Percentiles rank a stretch among this genome's conserved stretches.
phyloP scores from a whole-genome alignment of 495 filamentous ascomycete species.

The Aspergillus avenaceus region DNA sequence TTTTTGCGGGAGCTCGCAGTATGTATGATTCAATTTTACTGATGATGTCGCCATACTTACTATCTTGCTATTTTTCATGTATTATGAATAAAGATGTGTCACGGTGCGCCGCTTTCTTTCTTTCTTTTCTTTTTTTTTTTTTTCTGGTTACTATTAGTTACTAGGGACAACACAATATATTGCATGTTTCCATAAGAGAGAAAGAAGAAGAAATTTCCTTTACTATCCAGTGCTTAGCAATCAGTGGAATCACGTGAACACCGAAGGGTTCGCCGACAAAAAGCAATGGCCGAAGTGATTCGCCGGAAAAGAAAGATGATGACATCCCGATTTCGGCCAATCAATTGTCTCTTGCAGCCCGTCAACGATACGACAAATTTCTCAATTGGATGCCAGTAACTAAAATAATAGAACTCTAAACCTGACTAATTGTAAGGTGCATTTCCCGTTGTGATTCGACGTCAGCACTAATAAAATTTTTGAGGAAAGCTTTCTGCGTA shows the following conservation, averaged over 20 bases:
- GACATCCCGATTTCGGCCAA: background rate
- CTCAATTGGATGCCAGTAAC: background rate
- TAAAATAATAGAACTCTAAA: too few species aligned
- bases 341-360: too few species aligned
- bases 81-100: conserved; percentile 2
- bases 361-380: too few species aligned
- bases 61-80: background rate
- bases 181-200: too few species aligned
- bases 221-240: background rate
- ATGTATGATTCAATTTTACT: background rate
- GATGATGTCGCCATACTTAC: background rate
- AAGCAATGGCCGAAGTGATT: too few species aligned
- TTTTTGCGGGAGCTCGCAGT: background rate
- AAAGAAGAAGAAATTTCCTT: too few species aligned
- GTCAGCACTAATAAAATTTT: too few species aligned
- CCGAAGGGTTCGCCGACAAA: too few species aligned
- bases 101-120: background rate
- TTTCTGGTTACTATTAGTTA: background rate
- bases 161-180: too few species aligned
- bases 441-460: background rate
- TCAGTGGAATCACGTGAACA: background rate
- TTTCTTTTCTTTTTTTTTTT: background rate
- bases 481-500: too few species aligned
- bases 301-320: background rate
- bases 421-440: background rate